These are phyloP conservation scores for Saccharomyces pastorianus DNA, from an alignment of 1,139 yeast species.

Conservation along the genomic window DNA sequence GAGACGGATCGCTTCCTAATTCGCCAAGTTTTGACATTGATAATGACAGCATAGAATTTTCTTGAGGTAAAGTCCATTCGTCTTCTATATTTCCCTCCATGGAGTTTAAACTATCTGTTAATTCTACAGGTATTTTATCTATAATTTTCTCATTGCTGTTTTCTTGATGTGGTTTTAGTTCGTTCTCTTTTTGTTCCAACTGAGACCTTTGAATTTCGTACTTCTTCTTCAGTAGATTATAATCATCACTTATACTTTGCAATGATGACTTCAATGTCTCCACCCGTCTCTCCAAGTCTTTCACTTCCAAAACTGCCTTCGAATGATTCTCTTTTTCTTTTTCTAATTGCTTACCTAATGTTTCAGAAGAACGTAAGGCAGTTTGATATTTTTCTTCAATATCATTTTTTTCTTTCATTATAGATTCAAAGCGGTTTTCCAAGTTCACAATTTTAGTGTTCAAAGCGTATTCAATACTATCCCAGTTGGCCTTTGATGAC, in stretches of 20 bases:
- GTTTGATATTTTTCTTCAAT: slow-evolving; percentile 1
- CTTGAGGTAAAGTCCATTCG: slow-evolving; percentile 10
- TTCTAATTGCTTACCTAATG: neutral
- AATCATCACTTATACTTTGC: slow-evolving; percentile 21
- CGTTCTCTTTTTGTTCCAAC: slow-evolving; percentile 16
- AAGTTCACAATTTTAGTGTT: slow-evolving; percentile 41
- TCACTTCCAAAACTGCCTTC: neutral
- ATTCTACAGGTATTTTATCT: neutral
- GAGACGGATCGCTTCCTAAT: neutral
- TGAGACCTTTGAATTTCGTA: slow-evolving; percentile 22
- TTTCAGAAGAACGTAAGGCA: neutral
- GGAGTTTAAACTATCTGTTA: neutral
- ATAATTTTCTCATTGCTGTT: neutral
- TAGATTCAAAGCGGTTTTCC: slow-evolving; percentile 27
- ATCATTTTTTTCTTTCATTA: slow-evolving; percentile 10
- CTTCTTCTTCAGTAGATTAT: slow-evolving; percentile 21
- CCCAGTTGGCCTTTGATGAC: slow-evolving; percentile 62
- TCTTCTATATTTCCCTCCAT: slow-evolving; percentile 8
- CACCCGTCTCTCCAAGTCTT: slow-evolving; percentile 4
- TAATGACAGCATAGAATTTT: neutral
- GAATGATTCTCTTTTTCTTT: neutral
- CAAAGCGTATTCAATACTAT: slow-evolving; percentile 48
- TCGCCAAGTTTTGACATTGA: neutral
- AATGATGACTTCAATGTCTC: slow-evolving; percentile 7
- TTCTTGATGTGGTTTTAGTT: neutral